Evolutionary conservation across 163 green algal genomes (phyloP), one percentile per base, ranked within the genome.

Genomic region (Coccomyxa subellipsoidea): DNA sequence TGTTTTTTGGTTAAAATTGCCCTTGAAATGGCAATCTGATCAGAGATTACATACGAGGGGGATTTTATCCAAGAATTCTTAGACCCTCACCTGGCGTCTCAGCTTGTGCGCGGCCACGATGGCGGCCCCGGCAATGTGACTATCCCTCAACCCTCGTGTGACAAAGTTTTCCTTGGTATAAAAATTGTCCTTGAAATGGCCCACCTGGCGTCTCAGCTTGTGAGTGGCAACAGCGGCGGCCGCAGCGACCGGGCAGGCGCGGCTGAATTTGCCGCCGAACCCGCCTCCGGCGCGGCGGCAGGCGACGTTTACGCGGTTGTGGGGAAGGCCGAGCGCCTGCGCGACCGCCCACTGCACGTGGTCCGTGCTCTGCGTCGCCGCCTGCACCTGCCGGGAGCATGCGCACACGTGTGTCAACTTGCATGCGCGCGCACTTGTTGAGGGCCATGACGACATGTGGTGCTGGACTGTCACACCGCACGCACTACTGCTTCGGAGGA

Each of bases 241-340:
- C 29, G 83, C 82, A 0, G 90, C 92, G 4, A 90, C 77, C 1
- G 88, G 87, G 25, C 85, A 80, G 38, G 73, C 86, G 71, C 90
- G 86, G 21, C 84, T 85, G 8, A 79, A 81, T 85, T 97, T 97
- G 76, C 93, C 91, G 7, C 93, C 93, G 86, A 94, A 97, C 1
- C 69, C 91, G n/a, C 93, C 93, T 27, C 93, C 93, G 54, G 93
- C 82, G 4, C 92, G 86, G n/a, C 87, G 70, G 70, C 70, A 77
- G 32, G 31, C 10, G 2, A 73, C 70, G 25, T 47, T 77, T n/a
- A 77, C 70, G 12, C 40, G 31, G 70, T 77, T 77, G 32, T 77
- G 34, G n/a, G 31, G 70, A n/a, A 77, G 21, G 70, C 32, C 32
- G 25, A 96, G 86, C 15, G 85, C 82, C 0, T 32, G n/a, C 0